Evolutionary conservation across 2,329 filamentous ascomycete species (phyloP).

Genomic region (Elsinoe australis): DNA sequence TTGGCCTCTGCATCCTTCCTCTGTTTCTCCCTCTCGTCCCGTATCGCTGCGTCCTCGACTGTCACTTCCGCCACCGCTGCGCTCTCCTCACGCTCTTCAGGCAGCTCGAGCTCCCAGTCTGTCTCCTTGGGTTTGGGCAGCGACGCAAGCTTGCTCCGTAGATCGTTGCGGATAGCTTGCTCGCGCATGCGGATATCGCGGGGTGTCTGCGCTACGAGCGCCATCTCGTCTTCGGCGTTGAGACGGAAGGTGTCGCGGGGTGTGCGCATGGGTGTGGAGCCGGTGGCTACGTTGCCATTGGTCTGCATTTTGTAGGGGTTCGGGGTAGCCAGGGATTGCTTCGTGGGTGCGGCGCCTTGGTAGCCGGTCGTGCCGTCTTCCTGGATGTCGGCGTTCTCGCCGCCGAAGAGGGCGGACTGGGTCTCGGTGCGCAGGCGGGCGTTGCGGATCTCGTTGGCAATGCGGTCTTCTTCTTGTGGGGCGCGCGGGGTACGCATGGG

Average conservation of each 20-base stretch:
- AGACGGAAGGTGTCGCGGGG: conserved; percentile 81
- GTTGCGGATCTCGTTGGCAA: conserved; percentile 93
- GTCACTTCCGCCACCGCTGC: conserved; percentile 43
- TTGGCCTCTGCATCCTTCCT: conserved; percentile 56
- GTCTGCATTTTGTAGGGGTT: conserved; percentile 74
- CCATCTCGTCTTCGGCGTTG: conserved; percentile 63
- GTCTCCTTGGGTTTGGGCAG: conserved; percentile 88
- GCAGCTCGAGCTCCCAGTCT: conserved; percentile 89
- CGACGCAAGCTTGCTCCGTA: conserved; percentile 67
- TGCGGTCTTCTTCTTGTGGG: conserved; percentile 85
- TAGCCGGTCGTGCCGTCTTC: conserved; percentile 80
- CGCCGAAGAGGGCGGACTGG: conserved; percentile 84
- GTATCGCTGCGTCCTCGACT: conserved; percentile 64
- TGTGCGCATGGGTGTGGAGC: conserved; percentile 78
- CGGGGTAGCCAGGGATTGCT: conserved; percentile 77
- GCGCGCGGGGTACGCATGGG: conserved; percentile 90
- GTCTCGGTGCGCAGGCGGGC: conserved; percentile 88
- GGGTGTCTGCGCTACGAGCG: conserved; percentile 65
- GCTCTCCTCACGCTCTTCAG: conserved; percentile 67
- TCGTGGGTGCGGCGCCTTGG: conserved; percentile 72
- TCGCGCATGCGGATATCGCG: conserved; percentile 67
- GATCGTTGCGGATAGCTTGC: conserved; percentile 57
- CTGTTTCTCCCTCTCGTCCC: conserved; percentile 61
- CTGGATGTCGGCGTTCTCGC: conserved; percentile 83
- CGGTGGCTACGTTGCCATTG: conserved; percentile 51